These are phyloP conservation scores for Moniliophthora roreri DNA, from an alignment of 1,284 basidiomycete species.

Conservation along the genomic window DNA sequence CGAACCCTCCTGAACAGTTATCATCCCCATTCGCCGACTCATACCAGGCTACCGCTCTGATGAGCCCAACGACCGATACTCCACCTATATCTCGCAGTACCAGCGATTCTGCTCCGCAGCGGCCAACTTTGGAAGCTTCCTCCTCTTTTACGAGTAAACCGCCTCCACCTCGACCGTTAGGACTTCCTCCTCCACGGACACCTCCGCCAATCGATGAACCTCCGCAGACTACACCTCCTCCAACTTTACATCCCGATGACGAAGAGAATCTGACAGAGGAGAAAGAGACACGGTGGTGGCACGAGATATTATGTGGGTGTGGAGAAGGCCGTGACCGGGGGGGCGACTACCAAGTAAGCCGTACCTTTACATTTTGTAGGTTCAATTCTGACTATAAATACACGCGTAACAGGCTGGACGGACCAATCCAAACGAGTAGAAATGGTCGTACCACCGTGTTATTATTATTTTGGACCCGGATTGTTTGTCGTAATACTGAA, in stretches of 20 bases:
- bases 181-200: conserved; percentile 54
- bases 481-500: no score
- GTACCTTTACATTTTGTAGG: not conserved
- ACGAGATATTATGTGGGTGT: conserved; percentile 80
- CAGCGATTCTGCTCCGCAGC: conserved; percentile 14
- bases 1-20: conserved; percentile 38
- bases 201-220: conserved; percentile 44
- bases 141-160: conserved; percentile 24
- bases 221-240: conserved; percentile 41
- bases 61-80: conserved; percentile 24
- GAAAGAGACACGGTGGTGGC: conserved; percentile 68
- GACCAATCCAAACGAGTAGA: conserved; percentile 73
- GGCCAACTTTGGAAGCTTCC: conserved; percentile 20
- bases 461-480: no score
- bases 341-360: conserved; percentile 66
- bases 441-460: no score
- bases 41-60: conserved; percentile 24
- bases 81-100: conserved; percentile 5
- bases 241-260: conserved; percentile 24
- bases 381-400: not conserved
- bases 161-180: conserved; percentile 53
- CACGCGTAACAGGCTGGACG: conserved; percentile 54
- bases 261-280: conserved; percentile 27
- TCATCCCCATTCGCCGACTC: conserved; percentile 15
- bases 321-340: conserved; percentile 66